Evolutionary conservation across 441 rosid species (phyloP), one percentile per base, ranked within the genome.

Genomic region (Arabidopsis lyrata): DNA sequence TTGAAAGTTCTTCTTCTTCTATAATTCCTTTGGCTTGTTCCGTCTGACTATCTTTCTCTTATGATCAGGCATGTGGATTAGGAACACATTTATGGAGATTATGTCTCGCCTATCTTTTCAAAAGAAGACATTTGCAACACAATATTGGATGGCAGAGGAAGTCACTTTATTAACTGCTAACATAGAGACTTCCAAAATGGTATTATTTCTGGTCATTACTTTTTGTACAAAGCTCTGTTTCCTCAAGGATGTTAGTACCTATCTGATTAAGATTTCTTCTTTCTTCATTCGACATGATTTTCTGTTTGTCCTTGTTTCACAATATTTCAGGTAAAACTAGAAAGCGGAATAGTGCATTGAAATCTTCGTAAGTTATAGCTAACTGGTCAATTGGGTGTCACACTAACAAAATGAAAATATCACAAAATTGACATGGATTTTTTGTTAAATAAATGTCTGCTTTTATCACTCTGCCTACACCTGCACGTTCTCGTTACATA

Each of bases 11-110:
- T 12, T 50, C 0, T 27, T 41, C 36, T 53, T 27, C 14, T 45
- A 14, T 5, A 52, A 29, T 18, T 18, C 3, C 8, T 63, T 71
- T 49, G 59, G 24, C 9, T 8, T 52, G 68, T 50, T 70, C 12
- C 35, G 11, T 62, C 39, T 38, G 44, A 50, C 22, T 61, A 62
- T 41, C 68, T 72, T 52, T 63, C 62, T 63, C 55, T 61, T 71
- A 27, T 71, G 52, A 50, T 50, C 61, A 15, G 41, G 7, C 42
- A 61, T 61, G 68, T 61, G 50, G 61, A 2, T 60, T 68, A 48
- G 18, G 47, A 22, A 68, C 5, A 29, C 47, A 34, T 1, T 14
- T 45, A 32, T 64, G 31, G 31, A 48, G 13, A 32, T 18, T 16
- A 48, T 18, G 57, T 16, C 68, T 44, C 7, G 1, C 24, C 5